Evolutionary conservation across 1,139 yeast genomes (phyloP), one percentile per base, ranked within the genome.

Genomic region (Pichia sp.): DNA sequence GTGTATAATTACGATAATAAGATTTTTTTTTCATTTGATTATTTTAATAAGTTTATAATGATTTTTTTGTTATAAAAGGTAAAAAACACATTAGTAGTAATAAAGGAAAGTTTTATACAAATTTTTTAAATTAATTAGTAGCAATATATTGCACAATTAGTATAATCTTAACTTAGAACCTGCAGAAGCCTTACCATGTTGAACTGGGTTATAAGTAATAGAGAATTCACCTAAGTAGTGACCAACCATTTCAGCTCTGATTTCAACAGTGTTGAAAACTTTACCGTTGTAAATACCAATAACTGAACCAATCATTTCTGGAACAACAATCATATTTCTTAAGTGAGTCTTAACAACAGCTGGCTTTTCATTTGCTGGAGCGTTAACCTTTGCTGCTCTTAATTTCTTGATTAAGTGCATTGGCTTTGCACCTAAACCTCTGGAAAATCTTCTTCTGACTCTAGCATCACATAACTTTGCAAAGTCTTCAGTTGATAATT

Each of bases 161-260:
- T 63, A 63, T 56, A 63, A 61, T 57, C 56, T 63, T 56, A 63
- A 60, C 58, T 63, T 85, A 56, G 76, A 76, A 68, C 80, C 78
- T 60, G 72, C 68, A 83, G 96, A 96, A 70, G 97, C 95, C 83
- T 96, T 89, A 80, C 97, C 97, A 82, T 90, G 97, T 83, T 95
- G 87, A 73, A 92, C 97, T 72, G 99, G 98, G 75, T 96, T 87
- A 83, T 94, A 94, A 69, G 98, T 79, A 77, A 94, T 92, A 71
- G 98, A 92, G 87, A 94, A 92, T 81, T 94, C 99, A 79, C 97
- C 99, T 70, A 94, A 87, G 94, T 94, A 94, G 85, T 90, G 96
- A 72, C 98, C 98, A 72, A 90, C 90, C 98, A 94, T 92, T 81
- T 94, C 99, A 69, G 98, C 97, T 76, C 80, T 89, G 77, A 94